Conservation (phyloP, 176 grass and related monocot genomes). For the Ampelocalamus luodianensis region DNA sequence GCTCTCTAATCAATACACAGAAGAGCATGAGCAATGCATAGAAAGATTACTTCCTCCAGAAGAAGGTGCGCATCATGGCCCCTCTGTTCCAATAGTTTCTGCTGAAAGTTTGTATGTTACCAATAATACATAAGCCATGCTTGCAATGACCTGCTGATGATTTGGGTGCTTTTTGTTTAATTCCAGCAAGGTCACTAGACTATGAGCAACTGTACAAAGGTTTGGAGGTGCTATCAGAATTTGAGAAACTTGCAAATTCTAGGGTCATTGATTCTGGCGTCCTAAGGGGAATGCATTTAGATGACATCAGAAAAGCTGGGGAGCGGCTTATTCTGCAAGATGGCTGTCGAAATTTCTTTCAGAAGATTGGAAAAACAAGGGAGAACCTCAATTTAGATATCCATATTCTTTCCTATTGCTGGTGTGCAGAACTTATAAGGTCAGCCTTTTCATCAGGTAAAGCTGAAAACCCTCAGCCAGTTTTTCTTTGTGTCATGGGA, state of each 20-base stretch:
- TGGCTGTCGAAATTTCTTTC: conserved; percentile 85
- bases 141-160: conserved; percentile 28
- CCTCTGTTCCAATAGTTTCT: conserved; percentile 40
- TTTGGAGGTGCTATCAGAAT: conserved; percentile 78
- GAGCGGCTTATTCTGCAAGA: conserved; percentile 85
- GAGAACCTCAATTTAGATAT: conserved; percentile 66
- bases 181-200: conserved; percentile 72
- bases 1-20: conserved; percentile 79
- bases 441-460: conserved; percentile 93
- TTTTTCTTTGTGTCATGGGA: no score
- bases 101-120: conserved; percentile 21
- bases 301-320: conserved; percentile 92
- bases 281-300: conserved; percentile 82
- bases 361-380: conserved; percentile 72
- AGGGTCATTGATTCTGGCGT: conserved; percentile 87
- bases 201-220: conserved; percentile 70
- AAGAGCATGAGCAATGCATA: conserved; percentile 88
- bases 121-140: conserved; percentile 24
- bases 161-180: conserved; percentile 14
- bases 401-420: conserved; percentile 96
- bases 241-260: conserved; percentile 88
- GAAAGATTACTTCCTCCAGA: conserved; percentile 74
- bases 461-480: not conserved
- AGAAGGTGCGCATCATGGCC: conserved; percentile 60
- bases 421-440: conserved; percentile 94